Conservation (phyloP, 2,329 filamentous ascomycete genomes). For the Botrytis tulipae region DNA sequence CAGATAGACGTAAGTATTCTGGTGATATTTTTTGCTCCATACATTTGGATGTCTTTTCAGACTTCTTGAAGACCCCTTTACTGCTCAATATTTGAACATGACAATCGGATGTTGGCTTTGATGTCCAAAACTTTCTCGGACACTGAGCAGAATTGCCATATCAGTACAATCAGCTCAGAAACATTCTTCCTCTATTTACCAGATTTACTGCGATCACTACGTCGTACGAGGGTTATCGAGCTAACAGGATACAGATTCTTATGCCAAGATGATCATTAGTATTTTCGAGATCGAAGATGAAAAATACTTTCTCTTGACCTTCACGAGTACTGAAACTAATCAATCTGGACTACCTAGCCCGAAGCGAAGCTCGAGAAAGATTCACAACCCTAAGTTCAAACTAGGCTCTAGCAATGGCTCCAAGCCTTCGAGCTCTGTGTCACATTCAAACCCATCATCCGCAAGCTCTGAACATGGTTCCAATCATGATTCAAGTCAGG, state of each 20-base stretch:
- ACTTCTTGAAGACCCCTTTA: background rate
- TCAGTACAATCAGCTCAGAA: background rate
- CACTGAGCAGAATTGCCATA: background rate
- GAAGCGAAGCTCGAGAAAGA: constrained; percentile 15
- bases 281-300: constrained; percentile 69
- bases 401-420: background rate
- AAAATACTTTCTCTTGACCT: constrained; percentile 71
- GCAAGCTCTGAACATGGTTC: constrained; percentile 32
- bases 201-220: background rate
- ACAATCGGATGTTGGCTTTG: background rate
- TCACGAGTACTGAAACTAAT: constrained; percentile 57
- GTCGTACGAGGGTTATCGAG: no score
- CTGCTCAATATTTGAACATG: background rate
- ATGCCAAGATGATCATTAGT: constrained; percentile 74
- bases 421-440: constrained; percentile 12
- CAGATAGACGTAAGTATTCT: constrained; percentile 5
- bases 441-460: constrained; percentile 35
- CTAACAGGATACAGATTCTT: constrained; percentile 44
- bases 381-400: background rate
- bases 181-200: background rate
- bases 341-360: constrained; percentile 35
- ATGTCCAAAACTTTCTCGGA: background rate
- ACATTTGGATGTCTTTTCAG: background rate
- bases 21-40: background rate
- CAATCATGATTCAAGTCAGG: constrained; percentile 28